phyloP scores from a whole-genome alignment of 2,329 filamentous ascomycete species.

The Fusarium sp. region DNA sequence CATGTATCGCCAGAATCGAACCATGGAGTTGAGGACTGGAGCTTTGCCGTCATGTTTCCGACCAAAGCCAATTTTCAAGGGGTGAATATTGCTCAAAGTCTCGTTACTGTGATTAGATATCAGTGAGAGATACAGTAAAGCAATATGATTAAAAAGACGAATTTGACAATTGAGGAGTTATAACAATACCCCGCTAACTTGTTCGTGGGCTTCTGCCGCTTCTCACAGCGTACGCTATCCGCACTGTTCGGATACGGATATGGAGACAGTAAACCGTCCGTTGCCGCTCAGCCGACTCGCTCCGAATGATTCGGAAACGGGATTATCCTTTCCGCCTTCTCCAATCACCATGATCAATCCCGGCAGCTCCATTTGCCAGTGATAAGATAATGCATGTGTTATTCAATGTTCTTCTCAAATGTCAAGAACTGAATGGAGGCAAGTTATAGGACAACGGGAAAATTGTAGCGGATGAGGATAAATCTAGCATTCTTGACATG shows the following conservation, averaged over 20 bases:
- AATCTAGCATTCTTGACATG: not conserved
- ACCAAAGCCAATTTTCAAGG: rapidly evolving
- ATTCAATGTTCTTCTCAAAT: rapidly evolving
- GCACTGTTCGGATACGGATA: not conserved
- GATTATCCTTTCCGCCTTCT: not conserved
- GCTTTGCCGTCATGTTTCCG: not conserved
- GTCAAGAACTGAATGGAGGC: not conserved
- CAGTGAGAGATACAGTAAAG: rapidly evolving
- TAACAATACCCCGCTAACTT: not conserved
- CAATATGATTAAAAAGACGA: not conserved
- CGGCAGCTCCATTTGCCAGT: not conserved
- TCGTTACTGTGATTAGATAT: rapidly evolving
- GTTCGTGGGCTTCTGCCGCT: not conserved
- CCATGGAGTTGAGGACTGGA: not conserved
- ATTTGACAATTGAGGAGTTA: rapidly evolving
- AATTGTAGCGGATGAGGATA: not conserved
- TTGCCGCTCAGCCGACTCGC: not conserved
- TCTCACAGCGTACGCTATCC: not conserved
- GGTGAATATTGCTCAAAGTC: rapidly evolving
- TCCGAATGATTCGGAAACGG: not conserved
- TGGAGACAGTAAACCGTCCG: not conserved
- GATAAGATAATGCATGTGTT: not conserved
- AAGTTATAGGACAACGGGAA: not conserved
- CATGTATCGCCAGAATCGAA: not conserved
- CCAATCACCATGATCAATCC: not conserved